Percentiles rank a stretch among this genome's conserved stretches.
phyloP scores from a whole-genome alignment of 805 yeast genomes.

The Barnettozyma vustinii region DNA sequence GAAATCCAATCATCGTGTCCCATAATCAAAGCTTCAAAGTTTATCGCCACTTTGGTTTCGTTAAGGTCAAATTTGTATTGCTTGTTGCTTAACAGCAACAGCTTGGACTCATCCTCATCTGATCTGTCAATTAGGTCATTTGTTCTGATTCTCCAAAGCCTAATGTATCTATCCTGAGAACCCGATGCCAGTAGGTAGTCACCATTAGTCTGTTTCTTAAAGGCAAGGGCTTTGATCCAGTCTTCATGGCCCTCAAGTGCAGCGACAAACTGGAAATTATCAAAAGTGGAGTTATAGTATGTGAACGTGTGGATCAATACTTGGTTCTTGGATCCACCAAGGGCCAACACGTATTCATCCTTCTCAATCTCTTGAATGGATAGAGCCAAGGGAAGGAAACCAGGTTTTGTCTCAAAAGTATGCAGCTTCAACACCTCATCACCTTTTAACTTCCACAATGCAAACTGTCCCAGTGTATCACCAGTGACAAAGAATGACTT shows the following conservation, averaged over 20 bases:
- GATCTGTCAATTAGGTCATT: constrained; percentile 52
- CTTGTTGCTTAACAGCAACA: constrained; percentile 61
- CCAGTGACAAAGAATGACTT: constrained; percentile 49
- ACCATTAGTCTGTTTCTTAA: constrained; percentile 41
- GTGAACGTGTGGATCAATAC: constrained; percentile 51
- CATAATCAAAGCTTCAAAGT: constrained; percentile 89
- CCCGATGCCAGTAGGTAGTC: constrained; percentile 78
- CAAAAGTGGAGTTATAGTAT: constrained; percentile 6
- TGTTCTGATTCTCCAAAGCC: constrained; percentile 75
- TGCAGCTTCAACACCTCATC: constrained; percentile 25
- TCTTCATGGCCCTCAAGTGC: constrained; percentile 87
- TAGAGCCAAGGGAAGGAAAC: constrained; percentile 45
- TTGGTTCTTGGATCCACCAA: constrained; percentile 64
- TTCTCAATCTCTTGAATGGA: constrained; percentile 28
- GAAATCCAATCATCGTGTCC: constrained; percentile 99
- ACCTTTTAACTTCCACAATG: constrained; percentile 42
- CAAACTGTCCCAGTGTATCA: constrained; percentile 54
- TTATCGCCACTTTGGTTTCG: constrained; percentile 45
- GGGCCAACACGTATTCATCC: constrained; percentile 44
- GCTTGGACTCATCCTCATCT: constrained; percentile 47
- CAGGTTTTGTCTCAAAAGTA: constrained; percentile 33
- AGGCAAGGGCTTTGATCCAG: constrained; percentile 79
- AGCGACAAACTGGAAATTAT: constrained; percentile 38
- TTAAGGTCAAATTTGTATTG: constrained; percentile 53
- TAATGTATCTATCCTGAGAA: constrained; percentile 86